Conservation (phyloP, 495 filamentous ascomycete genomes). For the Eremomyces bilateralis region DNA sequence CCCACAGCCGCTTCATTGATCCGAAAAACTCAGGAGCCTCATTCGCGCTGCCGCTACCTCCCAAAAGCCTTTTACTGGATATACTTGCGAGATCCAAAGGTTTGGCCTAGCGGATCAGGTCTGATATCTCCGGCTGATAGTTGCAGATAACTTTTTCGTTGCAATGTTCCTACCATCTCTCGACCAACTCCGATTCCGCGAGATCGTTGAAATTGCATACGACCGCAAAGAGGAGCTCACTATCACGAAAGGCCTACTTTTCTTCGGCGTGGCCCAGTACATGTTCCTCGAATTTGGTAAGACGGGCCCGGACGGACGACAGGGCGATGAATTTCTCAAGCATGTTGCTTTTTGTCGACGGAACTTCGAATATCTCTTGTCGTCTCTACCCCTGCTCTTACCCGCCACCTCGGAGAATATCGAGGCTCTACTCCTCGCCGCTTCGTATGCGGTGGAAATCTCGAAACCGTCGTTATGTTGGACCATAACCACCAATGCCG, state of each 20-base stretch:
- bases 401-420: constrained; percentile 35
- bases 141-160: too few species aligned
- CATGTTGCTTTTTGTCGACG: constrained; percentile 26
- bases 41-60: too few species aligned
- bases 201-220: constrained; percentile 1
- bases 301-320: constrained; percentile 17
- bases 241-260: constrained; percentile 11
- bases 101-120: too few species aligned
- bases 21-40: background rate
- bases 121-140: too few species aligned
- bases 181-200: constrained; percentile 1
- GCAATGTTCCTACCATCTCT: background rate
- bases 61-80: too few species aligned
- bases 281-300: constrained; percentile 26
- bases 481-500: constrained; percentile 34
- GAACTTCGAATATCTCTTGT: constrained; percentile 36
- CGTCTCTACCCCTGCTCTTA: constrained; percentile 34
- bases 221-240: constrained; percentile 1
- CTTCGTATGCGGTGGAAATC: constrained; percentile 36
- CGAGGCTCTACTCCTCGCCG: constrained; percentile 33
- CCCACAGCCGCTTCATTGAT: background rate
- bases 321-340: constrained; percentile 17
- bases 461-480: constrained; percentile 42
- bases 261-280: constrained; percentile 33
- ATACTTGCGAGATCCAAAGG: too few species aligned